Evolutionary conservation across 331 rosid species (phyloP).

Genomic region (Rhamnella rubrinervis): DNA sequence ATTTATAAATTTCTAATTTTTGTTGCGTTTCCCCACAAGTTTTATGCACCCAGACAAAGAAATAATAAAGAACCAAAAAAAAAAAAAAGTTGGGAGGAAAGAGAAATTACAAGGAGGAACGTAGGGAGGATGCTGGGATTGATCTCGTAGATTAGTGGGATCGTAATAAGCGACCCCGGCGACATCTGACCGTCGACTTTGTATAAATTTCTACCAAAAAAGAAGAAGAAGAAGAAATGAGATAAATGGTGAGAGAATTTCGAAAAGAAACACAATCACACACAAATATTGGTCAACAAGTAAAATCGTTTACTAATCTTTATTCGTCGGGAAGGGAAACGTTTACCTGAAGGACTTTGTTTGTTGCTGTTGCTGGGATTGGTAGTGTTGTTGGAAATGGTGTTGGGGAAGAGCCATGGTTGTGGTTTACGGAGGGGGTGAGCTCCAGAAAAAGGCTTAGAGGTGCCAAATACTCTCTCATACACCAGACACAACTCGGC

Average conservation of each 20-base stretch:
- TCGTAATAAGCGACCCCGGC: slow-evolving; percentile 56
- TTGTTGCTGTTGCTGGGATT: slow-evolving; percentile 40
- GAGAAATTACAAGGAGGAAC: slow-evolving; percentile 47
- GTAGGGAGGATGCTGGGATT: slow-evolving; percentile 80
- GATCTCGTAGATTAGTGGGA: slow-evolving; percentile 59
- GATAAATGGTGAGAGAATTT: too few relatives aligned
- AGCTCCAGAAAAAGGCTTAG: not conserved
- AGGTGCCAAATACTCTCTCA: not conserved
- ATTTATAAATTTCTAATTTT: not conserved
- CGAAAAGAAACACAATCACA: not conserved
- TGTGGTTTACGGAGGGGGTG: slow-evolving; percentile 6
- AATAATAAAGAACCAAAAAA: not conserved
- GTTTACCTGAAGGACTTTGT: slow-evolving; percentile 57
- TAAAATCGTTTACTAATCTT: not conserved
- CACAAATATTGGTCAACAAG: not conserved
- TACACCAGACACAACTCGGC: slow-evolving; percentile 5
- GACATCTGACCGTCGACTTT: slow-evolving; percentile 67
- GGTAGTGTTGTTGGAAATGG: slow-evolving; percentile 62
- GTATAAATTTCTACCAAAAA: slow-evolving; percentile 49
- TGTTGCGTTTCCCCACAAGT: not conserved
- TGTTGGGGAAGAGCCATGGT: slow-evolving; percentile 63
- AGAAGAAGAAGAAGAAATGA: not conserved
- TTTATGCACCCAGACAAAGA: slow-evolving; percentile 11
- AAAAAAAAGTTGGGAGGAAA: not conserved
- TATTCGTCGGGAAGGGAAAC: not conserved